These are phyloP conservation scores for Dalbergia oliveri DNA, from an alignment of 306 rosid genomes.

Conservation along the genomic window DNA sequence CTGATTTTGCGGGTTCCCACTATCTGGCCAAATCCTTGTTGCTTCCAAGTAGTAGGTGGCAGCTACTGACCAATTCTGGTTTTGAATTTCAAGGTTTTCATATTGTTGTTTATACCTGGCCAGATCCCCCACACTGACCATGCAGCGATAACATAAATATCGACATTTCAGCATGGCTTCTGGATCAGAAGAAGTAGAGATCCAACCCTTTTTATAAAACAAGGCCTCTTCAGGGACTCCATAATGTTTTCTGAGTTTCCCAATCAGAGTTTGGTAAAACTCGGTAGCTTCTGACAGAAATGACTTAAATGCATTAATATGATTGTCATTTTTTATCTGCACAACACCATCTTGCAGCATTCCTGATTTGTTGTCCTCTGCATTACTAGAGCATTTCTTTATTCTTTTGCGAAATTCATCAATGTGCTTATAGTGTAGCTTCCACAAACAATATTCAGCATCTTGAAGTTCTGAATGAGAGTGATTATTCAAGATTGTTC, in stretches of 20 bases:
- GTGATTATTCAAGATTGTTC: constrained; percentile 54
- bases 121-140: constrained; percentile 82
- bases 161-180: constrained; percentile 57
- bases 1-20: constrained; percentile 1
- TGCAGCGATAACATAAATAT: constrained; percentile 48
- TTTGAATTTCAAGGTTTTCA: constrained; percentile 55
- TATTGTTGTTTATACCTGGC: constrained; percentile 72
- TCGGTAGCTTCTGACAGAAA: background rate
- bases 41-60: constrained; percentile 58
- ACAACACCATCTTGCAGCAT: constrained; percentile 19
- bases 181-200: constrained; percentile 46
- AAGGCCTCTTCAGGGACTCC: constrained; percentile 56
- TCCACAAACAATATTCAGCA: constrained; percentile 84
- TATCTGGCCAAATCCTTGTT: background rate
- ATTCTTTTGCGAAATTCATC: constrained; percentile 75
- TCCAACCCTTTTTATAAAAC: constrained; percentile 38
- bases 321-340: constrained; percentile 44
- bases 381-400: constrained; percentile 55
- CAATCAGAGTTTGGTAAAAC: constrained; percentile 62
- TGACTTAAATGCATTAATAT: constrained; percentile 50
- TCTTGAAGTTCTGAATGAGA: constrained; percentile 66
- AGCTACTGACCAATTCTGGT: constrained; percentile 68
- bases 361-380: constrained; percentile 48
- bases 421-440: constrained; percentile 76
- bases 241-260: constrained; percentile 56